Base-by-base conservation (phyloP, 192 early-diverging fungal species). In the Umbelopsis ramanniana region DNA sequence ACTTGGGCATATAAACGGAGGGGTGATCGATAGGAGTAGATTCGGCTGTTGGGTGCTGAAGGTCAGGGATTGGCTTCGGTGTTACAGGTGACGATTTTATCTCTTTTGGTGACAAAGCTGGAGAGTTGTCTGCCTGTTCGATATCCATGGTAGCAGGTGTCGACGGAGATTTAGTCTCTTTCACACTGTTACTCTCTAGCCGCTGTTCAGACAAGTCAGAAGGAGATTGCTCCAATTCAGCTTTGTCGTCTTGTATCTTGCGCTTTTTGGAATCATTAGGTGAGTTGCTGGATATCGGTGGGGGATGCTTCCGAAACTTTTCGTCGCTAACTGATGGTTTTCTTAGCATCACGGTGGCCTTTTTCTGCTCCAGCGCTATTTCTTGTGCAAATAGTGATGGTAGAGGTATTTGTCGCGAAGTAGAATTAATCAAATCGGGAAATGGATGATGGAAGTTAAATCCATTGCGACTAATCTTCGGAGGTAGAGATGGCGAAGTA, bases 401-500 rank as follows among this genome's bases (percentile, higher is more conserved):
- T 63, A 63, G 35, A 29, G 26, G 57, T 37, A 35, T 37, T 37
- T 63, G 57, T 63, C 57, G 57, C 17, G 57, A 17, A 19, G 33
- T 29, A 29, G 33, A 29, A 19, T 37, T 14, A n/a, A 63, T 35
- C 14, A 63, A 14, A 37, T 63, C 57, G 8, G 57, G 57, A 35
- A 63, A 63, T 17, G 57, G 57, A 35, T 63, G 57, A 26, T 63
- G 57, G n/a, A 63, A 63, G 7, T 63, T 63, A 26, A 63, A 63
- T 63, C 57, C 57, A 37, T 63, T 63, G 1, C 57, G 57, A 63
- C 29, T 63, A 37, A 63, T 35, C 7, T 29, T 37, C 29, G 57
- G 33, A 2, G 26, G 29, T 17, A 63, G 15, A 2, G 57, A 14
- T 3, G 57, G 57, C 7, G 33, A 37, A 12, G 15, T 19, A 37